Conservation (phyloP, 2,329 filamentous ascomycete species). For the Kalmusia sp. region DNA sequence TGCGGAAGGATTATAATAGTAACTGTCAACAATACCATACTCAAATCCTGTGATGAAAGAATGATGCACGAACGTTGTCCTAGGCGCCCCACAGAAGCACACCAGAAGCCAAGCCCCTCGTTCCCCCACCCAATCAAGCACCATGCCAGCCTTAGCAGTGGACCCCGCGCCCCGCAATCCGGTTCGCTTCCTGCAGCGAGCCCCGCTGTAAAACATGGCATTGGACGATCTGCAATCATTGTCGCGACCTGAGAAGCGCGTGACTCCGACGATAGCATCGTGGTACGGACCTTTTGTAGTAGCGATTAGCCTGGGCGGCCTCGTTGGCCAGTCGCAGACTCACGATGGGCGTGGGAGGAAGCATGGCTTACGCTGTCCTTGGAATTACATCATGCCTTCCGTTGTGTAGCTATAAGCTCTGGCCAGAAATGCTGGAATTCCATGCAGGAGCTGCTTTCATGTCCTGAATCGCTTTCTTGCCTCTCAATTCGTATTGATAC, state of each 20-base stretch:
- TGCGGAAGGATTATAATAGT: neutral
- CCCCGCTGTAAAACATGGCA: slow-evolving; percentile 1
- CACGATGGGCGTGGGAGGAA: neutral
- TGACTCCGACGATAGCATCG: neutral
- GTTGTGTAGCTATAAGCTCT: neutral
- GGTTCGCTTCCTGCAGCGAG: neutral
- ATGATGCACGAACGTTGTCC: too few species aligned
- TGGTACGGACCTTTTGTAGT: neutral
- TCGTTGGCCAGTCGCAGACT: neutral
- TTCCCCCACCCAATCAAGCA: neutral
- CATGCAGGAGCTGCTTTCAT: too few species aligned
- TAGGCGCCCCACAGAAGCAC: too few species aligned
- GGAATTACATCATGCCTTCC: neutral
- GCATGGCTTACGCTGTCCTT: slow-evolving; percentile 1
- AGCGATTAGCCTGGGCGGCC: neutral
- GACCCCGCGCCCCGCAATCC: neutral
- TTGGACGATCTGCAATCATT: neutral
- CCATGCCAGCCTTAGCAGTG: too few species aligned
- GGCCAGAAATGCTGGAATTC: neutral
- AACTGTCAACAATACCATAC: neutral
- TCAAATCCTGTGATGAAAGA: neutral
- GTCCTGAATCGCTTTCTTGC: neutral
- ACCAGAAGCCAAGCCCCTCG: neutral
- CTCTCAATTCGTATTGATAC: neutral
- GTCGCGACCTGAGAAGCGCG: neutral